These are phyloP conservation scores for Neonectria faginata DNA, from an alignment of 2,329 filamentous ascomycete species.

Conservation along the genomic window DNA sequence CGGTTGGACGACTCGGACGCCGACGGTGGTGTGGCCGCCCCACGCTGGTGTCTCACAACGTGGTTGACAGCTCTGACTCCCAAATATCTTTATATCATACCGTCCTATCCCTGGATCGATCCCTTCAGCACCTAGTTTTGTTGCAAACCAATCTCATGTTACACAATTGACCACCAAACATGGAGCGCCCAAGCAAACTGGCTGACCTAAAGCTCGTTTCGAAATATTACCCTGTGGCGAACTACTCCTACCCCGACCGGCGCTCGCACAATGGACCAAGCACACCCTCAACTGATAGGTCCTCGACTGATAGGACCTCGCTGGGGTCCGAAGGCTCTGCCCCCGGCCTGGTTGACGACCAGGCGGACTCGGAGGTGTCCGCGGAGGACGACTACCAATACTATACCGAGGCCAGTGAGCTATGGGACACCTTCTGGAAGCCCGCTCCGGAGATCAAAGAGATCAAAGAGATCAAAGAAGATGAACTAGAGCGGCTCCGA, in stretches of 20 bases:
- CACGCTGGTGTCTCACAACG: conserved; percentile 44
- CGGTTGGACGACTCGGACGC: conserved; percentile 37
- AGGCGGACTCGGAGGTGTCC: conserved; percentile 63
- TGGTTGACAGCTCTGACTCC: conserved; percentile 37
- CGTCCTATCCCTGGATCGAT: conserved; percentile 43
- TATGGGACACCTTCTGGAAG: conserved; percentile 66
- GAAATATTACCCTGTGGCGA: conserved; percentile 55
- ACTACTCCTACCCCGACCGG: conserved; percentile 53
- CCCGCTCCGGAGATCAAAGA: conserved; percentile 29
- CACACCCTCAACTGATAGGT: conserved; percentile 43
- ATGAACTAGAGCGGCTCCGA: conserved; percentile 31
- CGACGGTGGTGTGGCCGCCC: conserved; percentile 38
- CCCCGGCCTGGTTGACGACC: conserved; percentile 64
- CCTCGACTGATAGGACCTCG: conserved; percentile 55
- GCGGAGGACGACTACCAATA: conserved; percentile 64
- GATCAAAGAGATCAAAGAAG: conserved; percentile 7
- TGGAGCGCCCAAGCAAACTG: conserved; percentile 53
- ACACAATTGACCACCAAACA: conserved; percentile 41
- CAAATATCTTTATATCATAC: conserved; percentile 48
- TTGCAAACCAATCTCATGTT: conserved; percentile 42
- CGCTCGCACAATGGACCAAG: conserved; percentile 39
- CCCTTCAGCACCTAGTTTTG: conserved; percentile 34
- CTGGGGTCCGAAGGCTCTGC: conserved; percentile 59
- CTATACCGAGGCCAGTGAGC: conserved; percentile 56
- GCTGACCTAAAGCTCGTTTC: conserved; percentile 55